These are phyloP conservation scores for Amyloporia xantha DNA, from an alignment of 768 basidiomycete genomes.

Conservation along the genomic window DNA sequence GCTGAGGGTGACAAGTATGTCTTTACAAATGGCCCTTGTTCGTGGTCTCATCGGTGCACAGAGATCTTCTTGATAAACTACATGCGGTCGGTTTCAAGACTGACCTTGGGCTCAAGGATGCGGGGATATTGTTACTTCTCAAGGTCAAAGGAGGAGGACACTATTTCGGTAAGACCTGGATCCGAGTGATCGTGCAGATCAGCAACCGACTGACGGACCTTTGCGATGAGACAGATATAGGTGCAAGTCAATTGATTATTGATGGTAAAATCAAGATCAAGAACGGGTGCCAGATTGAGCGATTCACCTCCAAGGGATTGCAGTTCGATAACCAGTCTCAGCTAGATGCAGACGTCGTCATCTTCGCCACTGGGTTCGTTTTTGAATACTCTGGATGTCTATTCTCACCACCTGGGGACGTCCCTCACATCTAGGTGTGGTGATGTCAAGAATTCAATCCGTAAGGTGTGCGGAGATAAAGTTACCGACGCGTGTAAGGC, in stretches of 20 bases:
- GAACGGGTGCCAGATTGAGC: constrained; percentile 35
- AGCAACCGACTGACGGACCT: neutral
- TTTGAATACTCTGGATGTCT: neutral
- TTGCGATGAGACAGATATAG: constrained; percentile 37
- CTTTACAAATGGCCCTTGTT: neutral
- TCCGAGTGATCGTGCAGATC: neutral
- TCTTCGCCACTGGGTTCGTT: constrained; percentile 43
- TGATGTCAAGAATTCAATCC: constrained; percentile 33
- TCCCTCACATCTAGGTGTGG: no score
- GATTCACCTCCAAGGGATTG: constrained; percentile 32
- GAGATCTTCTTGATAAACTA: constrained; percentile 49
- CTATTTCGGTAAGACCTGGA: constrained; percentile 45
- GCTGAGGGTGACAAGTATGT: constrained; percentile 24
- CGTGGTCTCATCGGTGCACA: neutral
- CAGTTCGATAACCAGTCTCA: constrained; percentile 36
- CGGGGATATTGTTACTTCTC: constrained; percentile 45
- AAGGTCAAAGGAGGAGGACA: constrained; percentile 53
- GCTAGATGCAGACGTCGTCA: constrained; percentile 42
- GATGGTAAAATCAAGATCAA: constrained; percentile 69
- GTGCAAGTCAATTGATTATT: constrained; percentile 53
- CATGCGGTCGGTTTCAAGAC: constrained; percentile 50
- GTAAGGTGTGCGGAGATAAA: constrained; percentile 41
- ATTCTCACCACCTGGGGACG: neutral
- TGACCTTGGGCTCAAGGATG: constrained; percentile 42
- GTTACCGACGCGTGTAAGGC: constrained; percentile 39